Evolutionary conservation across 768 basidiomycete genomes (phyloP).

Genomic region (Nevesoporus exiguus): DNA sequence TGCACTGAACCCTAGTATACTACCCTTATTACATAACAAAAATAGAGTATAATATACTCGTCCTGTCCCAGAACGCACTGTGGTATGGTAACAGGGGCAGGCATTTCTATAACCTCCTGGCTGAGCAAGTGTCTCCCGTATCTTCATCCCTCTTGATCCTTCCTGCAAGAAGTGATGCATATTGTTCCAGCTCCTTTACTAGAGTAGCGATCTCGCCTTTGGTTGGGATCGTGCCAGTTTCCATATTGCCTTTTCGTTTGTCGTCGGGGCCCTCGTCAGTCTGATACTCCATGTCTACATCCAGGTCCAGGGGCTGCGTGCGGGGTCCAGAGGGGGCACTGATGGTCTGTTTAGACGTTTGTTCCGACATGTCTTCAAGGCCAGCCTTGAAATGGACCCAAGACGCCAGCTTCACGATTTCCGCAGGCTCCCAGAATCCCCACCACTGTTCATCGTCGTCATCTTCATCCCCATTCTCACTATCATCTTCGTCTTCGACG

Average conservation of each 20-base stretch:
- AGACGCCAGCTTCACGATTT: constrained; percentile 60
- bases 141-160: constrained; percentile 39
- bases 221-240: constrained; percentile 16
- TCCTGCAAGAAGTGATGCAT: constrained; percentile 60
- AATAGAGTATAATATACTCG: constrained; percentile 26
- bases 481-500: constrained; percentile 22
- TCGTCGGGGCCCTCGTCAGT: constrained; percentile 7
- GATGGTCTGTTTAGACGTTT: constrained; percentile 5
- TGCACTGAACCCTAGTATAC: constrained; percentile 7
- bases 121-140: constrained; percentile 3
- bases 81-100: constrained; percentile 1
- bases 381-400: constrained; percentile 58
- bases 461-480: constrained; percentile 34
- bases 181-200: constrained; percentile 54
- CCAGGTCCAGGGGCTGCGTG: constrained; percentile 5
- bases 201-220: constrained; percentile 41
- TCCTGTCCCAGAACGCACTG: constrained; percentile 10
- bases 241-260: not conserved
- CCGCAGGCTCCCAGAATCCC: constrained; percentile 64
- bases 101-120: constrained; percentile 14
- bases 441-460: constrained; percentile 58
- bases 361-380: constrained; percentile 27
- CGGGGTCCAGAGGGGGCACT: not conserved
- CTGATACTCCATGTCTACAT: constrained; percentile 21
- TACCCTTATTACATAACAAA: constrained; percentile 22